These are phyloP conservation scores for Microbotryum silenes-acaulis DNA, from an alignment of 1,284 basidiomycete genomes.

Conservation along the genomic window DNA sequence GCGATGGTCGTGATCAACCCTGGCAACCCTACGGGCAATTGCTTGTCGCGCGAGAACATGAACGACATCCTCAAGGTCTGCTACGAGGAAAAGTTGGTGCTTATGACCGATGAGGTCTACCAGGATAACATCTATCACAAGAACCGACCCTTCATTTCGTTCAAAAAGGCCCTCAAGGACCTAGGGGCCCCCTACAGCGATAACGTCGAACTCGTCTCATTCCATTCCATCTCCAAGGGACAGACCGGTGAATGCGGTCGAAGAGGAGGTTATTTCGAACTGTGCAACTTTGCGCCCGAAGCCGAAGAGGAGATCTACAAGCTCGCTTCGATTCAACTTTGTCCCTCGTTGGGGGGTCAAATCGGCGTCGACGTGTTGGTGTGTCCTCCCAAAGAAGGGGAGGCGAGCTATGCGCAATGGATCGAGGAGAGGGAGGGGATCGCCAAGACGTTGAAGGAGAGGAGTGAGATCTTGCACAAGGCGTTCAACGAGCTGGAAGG, in stretches of 20 bases:
- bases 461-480: slow-evolving; percentile 64
- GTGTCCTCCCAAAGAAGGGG: slow-evolving; percentile 66
- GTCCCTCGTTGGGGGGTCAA: slow-evolving; percentile 80
- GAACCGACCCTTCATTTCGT: slow-evolving; percentile 72
- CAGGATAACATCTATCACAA: slow-evolving; percentile 76
- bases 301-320: slow-evolving; percentile 84
- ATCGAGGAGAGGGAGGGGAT: slow-evolving; percentile 71
- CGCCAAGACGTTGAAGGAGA: slow-evolving; percentile 61
- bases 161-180: slow-evolving; percentile 73
- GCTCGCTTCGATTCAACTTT: slow-evolving; percentile 80
- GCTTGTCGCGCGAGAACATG: slow-evolving; percentile 65
- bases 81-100: slow-evolving; percentile 72
- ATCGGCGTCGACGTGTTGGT: slow-evolving; percentile 87
- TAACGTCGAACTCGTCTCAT: slow-evolving; percentile 69
- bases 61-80: slow-evolving; percentile 67
- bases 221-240: slow-evolving; percentile 94
- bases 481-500: slow-evolving; percentile 70
- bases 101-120: slow-evolving; percentile 93
- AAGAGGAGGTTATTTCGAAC: slow-evolving; percentile 88
- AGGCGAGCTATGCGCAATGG: slow-evolving; percentile 68
- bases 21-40: slow-evolving; percentile 85
- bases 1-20: slow-evolving; percentile 93
- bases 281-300: slow-evolving; percentile 65
- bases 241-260: slow-evolving; percentile 89
- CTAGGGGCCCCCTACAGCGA: slow-evolving; percentile 50